These are phyloP conservation scores for Decorospora gaudefroyi DNA, from an alignment of 2,329 filamentous ascomycete species.

Conservation along the genomic window DNA sequence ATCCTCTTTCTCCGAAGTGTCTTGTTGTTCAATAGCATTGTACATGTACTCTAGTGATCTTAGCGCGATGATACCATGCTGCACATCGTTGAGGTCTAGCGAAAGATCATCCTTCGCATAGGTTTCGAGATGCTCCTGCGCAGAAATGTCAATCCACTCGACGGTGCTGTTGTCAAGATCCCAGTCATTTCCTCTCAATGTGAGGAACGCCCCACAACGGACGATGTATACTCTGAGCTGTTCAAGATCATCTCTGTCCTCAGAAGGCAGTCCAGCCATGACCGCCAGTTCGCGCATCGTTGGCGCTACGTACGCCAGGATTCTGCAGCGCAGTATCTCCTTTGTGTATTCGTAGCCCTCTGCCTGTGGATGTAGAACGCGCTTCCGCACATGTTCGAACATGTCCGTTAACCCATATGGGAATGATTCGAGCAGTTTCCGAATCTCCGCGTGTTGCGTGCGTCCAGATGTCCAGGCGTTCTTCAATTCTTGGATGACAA, in stretches of 20 bases:
- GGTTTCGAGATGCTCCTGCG: conserved; percentile 25
- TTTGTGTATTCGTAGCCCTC: conserved; percentile 32
- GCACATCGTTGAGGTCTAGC: conserved; percentile 24
- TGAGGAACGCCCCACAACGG: conserved; percentile 30
- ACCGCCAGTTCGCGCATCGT: conserved; percentile 30
- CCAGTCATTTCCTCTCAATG: conserved; percentile 21
- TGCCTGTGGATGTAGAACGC: conserved; percentile 19
- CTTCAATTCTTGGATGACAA: conserved; percentile 31
- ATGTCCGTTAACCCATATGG: conserved; percentile 32
- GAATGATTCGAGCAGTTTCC: conserved; percentile 28
- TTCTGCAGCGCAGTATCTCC: conserved; percentile 28
- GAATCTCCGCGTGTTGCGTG: conserved; percentile 22
- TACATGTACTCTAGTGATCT: conserved; percentile 27
- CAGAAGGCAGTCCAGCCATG: conserved; percentile 26
- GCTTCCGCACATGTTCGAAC: conserved; percentile 30
- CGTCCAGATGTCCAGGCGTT: conserved; percentile 20
- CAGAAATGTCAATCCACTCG: conserved; percentile 30
- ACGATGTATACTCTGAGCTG: conserved; percentile 23
- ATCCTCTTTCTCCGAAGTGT: neutral
- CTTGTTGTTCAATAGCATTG: conserved; percentile 9
- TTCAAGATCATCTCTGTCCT: conserved; percentile 21
- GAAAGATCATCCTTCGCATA: conserved; percentile 26
- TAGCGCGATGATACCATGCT: conserved; percentile 33
- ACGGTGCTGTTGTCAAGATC: conserved; percentile 27
- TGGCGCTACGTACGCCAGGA: conserved; percentile 24